Evolutionary conservation across 1,284 basidiomycete species (phyloP).

Genomic region (Ustilago xerochloae): DNA sequence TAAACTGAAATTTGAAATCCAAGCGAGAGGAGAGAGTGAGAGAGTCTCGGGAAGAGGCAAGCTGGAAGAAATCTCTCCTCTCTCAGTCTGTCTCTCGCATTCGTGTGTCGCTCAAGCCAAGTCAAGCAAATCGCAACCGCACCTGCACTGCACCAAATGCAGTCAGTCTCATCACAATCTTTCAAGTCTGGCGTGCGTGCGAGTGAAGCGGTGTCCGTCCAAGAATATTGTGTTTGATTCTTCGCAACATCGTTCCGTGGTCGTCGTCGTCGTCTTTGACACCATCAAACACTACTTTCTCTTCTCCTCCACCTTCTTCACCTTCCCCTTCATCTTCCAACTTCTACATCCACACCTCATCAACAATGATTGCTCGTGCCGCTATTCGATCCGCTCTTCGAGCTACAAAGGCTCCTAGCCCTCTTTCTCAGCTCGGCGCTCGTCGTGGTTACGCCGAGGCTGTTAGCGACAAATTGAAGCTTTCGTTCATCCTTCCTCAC

Average conservation of each 20-base stretch:
- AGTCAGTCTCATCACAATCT: no score
- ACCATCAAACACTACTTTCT: not conserved
- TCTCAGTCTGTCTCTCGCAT: not conserved
- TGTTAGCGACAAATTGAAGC: slow-evolving; percentile 66
- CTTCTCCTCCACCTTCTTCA: not conserved
- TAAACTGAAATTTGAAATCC: not conserved
- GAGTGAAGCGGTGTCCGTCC: slow-evolving; percentile 10
- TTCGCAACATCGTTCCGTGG: slow-evolving; percentile 6
- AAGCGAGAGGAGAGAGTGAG: not conserved
- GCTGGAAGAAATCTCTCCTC: slow-evolving; percentile 13
- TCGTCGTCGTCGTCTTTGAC: slow-evolving; percentile 7
- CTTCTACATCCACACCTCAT: not conserved
- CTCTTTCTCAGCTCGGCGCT: slow-evolving; percentile 51
- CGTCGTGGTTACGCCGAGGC: slow-evolving; percentile 67
- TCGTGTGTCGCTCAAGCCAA: slow-evolving; percentile 3
- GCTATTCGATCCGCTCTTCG: slow-evolving; percentile 44
- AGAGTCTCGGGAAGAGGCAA: no score
- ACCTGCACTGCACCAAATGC: no score
- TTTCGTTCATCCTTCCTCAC: slow-evolving; percentile 62
- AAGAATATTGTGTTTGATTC: not conserved
- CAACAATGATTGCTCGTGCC: slow-evolving; percentile 40
- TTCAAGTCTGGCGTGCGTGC: slow-evolving; percentile 33
- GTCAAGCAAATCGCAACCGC: not conserved
- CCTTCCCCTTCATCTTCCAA: not conserved
- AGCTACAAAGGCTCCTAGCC: slow-evolving; percentile 34